Percentiles rank a stretch among this genome's conserved stretches.
phyloP scores from a whole-genome alignment of 495 filamentous ascomycete species.

The Penicillium cinerascens region DNA sequence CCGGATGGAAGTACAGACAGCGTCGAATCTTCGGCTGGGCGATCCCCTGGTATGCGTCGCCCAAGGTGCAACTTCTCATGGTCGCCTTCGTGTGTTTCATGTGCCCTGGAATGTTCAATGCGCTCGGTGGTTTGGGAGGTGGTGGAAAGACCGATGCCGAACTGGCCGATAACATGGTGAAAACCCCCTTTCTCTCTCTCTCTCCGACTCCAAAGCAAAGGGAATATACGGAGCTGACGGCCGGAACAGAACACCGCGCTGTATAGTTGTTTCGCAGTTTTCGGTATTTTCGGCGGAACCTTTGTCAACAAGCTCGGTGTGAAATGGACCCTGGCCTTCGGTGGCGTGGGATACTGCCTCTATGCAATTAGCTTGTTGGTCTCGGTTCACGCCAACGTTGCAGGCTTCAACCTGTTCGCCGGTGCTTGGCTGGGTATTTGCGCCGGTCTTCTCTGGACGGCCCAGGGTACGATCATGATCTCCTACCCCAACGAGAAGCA shows the following conservation, averaged over 20 bases:
- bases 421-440: constrained; percentile 42
- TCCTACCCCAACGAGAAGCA: constrained; percentile 41
- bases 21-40: neutral
- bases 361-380: constrained; percentile 38
- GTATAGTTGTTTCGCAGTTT: constrained; percentile 50
- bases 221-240: neutral
- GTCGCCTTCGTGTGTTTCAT: constrained; percentile 67
- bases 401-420: constrained; percentile 67
- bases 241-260: constrained; percentile 48
- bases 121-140: constrained; percentile 48
- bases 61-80: constrained; percentile 43
- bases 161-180: constrained; percentile 34
- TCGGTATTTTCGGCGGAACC: constrained; percentile 48
- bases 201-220: neutral
- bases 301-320: constrained; percentile 41
- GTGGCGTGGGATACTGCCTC: constrained; percentile 40
- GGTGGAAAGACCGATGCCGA: constrained; percentile 41
- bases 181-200: too few relatives aligned
- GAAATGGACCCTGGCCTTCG: constrained; percentile 33
- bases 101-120: constrained; percentile 78
- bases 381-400: constrained; percentile 68
- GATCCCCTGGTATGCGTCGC: constrained; percentile 61
- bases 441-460: constrained; percentile 45
- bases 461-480: constrained; percentile 50
- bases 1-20: constrained; percentile 3